Conservation (phyloP, 495 filamentous ascomycete species). For the Aspergillus incahuasiensis region DNA sequence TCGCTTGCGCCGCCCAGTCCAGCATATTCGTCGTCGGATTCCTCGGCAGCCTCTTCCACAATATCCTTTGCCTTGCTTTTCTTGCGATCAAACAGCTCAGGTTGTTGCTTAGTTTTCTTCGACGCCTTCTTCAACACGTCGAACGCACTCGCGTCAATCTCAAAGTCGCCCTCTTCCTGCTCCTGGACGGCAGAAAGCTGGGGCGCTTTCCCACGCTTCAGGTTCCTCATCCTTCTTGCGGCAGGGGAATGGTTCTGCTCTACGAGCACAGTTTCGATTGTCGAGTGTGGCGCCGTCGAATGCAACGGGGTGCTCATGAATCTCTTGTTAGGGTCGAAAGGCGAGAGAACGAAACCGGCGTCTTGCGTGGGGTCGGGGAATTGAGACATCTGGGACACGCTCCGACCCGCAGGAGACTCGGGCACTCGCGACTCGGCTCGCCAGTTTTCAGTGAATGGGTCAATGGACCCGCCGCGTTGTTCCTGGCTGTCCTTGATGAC, state of each 20-base stretch:
- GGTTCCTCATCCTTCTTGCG: constrained; percentile 55
- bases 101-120: constrained; percentile 52
- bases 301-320: constrained; percentile 54
- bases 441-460: constrained; percentile 28
- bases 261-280: constrained; percentile 64
- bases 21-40: constrained; percentile 98
- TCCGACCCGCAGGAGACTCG: constrained; percentile 37
- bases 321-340: constrained; percentile 51
- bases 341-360: constrained; percentile 64
- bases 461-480: constrained; percentile 23
- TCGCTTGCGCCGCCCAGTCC: constrained; percentile 87
- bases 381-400: constrained; percentile 55
- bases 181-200: constrained; percentile 40
- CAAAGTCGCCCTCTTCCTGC: constrained; percentile 33
- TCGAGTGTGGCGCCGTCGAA: constrained; percentile 64
- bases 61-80: constrained; percentile 84
- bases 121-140: constrained; percentile 69
- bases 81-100: constrained; percentile 66
- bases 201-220: constrained; percentile 40
- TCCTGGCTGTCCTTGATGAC: constrained; percentile 65
- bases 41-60: constrained; percentile 89
- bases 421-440: constrained; percentile 35
- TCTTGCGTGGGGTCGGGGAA: constrained; percentile 82
- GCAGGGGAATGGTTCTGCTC: constrained; percentile 57
- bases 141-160: constrained; percentile 58